phyloP scores from a whole-genome alignment of 805 yeast genomes.

The Candida dajiaensis region DNA sequence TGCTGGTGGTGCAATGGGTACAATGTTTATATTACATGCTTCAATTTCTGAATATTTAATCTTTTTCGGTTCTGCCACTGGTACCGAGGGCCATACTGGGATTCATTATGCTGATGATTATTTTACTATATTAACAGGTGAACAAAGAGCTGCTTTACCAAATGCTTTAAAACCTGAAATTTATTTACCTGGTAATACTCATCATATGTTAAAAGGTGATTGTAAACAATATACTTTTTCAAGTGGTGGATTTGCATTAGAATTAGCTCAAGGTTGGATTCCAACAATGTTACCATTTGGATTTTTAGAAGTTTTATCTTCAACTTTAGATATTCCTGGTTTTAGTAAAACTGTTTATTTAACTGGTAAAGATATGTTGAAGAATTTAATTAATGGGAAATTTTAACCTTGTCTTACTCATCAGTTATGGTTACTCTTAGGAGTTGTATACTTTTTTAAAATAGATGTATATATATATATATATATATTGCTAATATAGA shows the following conservation, averaged over 20 bases:
- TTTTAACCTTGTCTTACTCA: conserved; percentile 29
- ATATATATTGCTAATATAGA: too few relatives aligned
- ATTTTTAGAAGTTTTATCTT: conserved; percentile 67
- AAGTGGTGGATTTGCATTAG: conserved; percentile 78
- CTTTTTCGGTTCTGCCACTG: conserved; percentile 87
- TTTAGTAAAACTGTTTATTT: conserved; percentile 62
- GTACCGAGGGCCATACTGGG: conserved; percentile 96
- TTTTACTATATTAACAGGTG: conserved; percentile 82
- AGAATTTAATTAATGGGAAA: conserved; percentile 62
- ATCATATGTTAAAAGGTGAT: conserved; percentile 67
- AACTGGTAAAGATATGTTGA: conserved; percentile 75
- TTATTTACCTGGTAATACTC: conserved; percentile 84
- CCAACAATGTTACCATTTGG: conserved; percentile 98
- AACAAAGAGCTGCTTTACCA: conserved; percentile 68
- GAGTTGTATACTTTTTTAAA: too few relatives aligned
- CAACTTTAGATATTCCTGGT: conserved; percentile 75
- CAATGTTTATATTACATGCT: conserved; percentile 92
- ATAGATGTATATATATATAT: too few relatives aligned
- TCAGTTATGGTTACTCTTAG: too few relatives aligned
- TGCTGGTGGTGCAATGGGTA: conserved; percentile 99
- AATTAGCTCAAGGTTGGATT: conserved; percentile 97
- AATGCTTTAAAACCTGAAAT: conserved; percentile 57
- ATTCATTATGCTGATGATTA: conserved; percentile 97
- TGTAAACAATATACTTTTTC: conserved; percentile 87
- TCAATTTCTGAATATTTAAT: conserved; percentile 90